These are phyloP conservation scores for Simplicillium sp. DNA, from an alignment of 2,329 filamentous ascomycete genomes.

Conservation along the genomic window DNA sequence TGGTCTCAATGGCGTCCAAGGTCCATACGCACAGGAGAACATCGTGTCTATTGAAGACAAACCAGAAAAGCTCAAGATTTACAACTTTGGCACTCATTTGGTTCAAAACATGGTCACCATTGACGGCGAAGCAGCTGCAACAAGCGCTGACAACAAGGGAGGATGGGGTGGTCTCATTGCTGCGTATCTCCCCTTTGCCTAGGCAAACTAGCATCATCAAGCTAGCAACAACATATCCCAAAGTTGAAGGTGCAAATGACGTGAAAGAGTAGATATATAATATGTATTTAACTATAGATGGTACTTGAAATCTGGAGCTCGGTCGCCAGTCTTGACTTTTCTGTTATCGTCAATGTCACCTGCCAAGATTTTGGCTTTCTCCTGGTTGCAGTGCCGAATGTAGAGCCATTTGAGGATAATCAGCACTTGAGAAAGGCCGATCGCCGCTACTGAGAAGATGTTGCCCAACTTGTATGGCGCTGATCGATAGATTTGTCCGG, in stretches of 20 bases:
- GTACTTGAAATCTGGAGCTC: slow-evolving; percentile 37
- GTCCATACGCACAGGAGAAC: slow-evolving; percentile 9
- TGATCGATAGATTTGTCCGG: slow-evolving; percentile 25
- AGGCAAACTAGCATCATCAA: neutral
- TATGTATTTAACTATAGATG: slow-evolving; percentile 16
- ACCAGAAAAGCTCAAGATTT: slow-evolving; percentile 7
- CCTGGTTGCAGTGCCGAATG: slow-evolving; percentile 30
- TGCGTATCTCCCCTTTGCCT: slow-evolving; percentile 15
- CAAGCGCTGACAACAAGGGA: slow-evolving; percentile 13
- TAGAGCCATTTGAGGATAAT: slow-evolving; percentile 31
- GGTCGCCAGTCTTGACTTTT: slow-evolving; percentile 34
- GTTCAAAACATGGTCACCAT: slow-evolving; percentile 9
- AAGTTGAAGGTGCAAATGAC: too few species aligned
- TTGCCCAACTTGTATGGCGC: slow-evolving; percentile 22
- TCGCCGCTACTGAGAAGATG: slow-evolving; percentile 14
- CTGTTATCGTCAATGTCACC: slow-evolving; percentile 33
- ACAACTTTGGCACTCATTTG: slow-evolving; percentile 8
- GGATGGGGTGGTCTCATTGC: slow-evolving; percentile 18
- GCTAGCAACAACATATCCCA: neutral
- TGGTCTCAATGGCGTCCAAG: slow-evolving; percentile 5
- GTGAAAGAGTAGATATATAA: too few species aligned
- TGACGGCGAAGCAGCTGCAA: slow-evolving; percentile 4
- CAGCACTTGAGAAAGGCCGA: slow-evolving; percentile 21
- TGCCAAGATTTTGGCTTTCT: slow-evolving; percentile 20
- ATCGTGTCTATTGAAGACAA: slow-evolving; percentile 7